Evolutionary conservation across 768 basidiomycete species (phyloP).

Genomic region (Boletus subparvulus): DNA sequence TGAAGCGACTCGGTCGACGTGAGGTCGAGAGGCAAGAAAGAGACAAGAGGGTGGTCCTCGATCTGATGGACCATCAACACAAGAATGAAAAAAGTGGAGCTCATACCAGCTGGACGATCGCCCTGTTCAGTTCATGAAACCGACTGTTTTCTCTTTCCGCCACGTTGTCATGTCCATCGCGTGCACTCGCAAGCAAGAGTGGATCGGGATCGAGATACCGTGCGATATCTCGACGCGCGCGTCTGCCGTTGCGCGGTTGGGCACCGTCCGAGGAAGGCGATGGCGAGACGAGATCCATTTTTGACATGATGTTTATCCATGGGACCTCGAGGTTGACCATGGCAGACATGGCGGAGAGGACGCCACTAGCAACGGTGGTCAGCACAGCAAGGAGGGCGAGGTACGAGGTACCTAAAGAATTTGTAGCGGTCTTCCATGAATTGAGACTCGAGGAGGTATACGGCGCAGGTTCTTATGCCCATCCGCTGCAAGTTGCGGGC

Average conservation of each 20-base stretch:
- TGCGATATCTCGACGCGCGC: slow-evolving; percentile 77
- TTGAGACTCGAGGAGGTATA: slow-evolving; percentile 94
- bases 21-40: slow-evolving; percentile 93
- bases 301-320: slow-evolving; percentile 98
- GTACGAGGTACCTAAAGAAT: slow-evolving; percentile 74
- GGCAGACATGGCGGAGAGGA: slow-evolving; percentile 96
- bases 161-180: slow-evolving; percentile 44
- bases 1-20: slow-evolving; percentile 87
- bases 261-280: slow-evolving; percentile 36
- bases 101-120: slow-evolving; percentile 89
- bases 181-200: slow-evolving; percentile 65
- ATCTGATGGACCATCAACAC: slow-evolving; percentile 53
- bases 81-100: not conserved
- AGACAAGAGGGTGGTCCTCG: slow-evolving; percentile 97
- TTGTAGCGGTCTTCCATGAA: slow-evolving; percentile 99
- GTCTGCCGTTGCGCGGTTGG: slow-evolving; percentile 68
- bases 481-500: slow-evolving; percentile 72
- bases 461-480: slow-evolving; percentile 83
- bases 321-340: slow-evolving; percentile 98
- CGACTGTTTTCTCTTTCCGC: slow-evolving; percentile 63
- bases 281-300: slow-evolving; percentile 91
- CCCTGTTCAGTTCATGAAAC: slow-evolving; percentile 92
- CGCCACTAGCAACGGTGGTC: slow-evolving; percentile 57
- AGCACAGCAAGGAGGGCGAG: not conserved
- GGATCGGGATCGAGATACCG: slow-evolving; percentile 98